Evolutionary conservation across 169 alveolate species (phyloP).

Genomic region (Cryptosporidium baileyi): DNA sequence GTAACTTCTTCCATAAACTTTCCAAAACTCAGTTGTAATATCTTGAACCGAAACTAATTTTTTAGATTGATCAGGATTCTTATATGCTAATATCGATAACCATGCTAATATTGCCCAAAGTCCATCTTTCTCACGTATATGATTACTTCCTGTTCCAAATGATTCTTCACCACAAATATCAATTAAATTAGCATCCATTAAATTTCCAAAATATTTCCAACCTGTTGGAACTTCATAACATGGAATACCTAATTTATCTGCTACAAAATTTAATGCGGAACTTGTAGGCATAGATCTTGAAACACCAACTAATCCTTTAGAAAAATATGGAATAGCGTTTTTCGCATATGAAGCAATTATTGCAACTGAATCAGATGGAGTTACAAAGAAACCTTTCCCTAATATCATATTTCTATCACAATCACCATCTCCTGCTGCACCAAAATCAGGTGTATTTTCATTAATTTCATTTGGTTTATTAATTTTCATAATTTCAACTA

Average conservation of each 20-base stretch:
- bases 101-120: slow-evolving; percentile 95
- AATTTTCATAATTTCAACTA: slow-evolving; percentile 82
- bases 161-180: slow-evolving; percentile 94
- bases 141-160: slow-evolving; percentile 94
- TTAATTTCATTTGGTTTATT: slow-evolving; percentile 22
- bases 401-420: slow-evolving; percentile 96
- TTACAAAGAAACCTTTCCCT: slow-evolving; percentile 88
- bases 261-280: slow-evolving; percentile 91
- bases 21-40: slow-evolving; percentile 90
- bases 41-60: slow-evolving; percentile 83
- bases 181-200: slow-evolving; percentile 92
- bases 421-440: slow-evolving; percentile 98
- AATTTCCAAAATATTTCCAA: slow-evolving; percentile 96
- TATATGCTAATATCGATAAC: slow-evolving; percentile 90
- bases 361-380: slow-evolving; percentile 95
- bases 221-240: slow-evolving; percentile 95
- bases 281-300: slow-evolving; percentile 98
- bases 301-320: slow-evolving; percentile 85
- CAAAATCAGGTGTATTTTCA: slow-evolving; percentile 87
- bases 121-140: slow-evolving; percentile 95
- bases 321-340: slow-evolving; percentile 82
- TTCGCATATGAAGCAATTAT: slow-evolving; percentile 88
- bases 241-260: slow-evolving; percentile 84
- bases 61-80: slow-evolving; percentile 79
- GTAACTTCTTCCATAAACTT: slow-evolving; percentile 90